Percentiles rank a stretch among this genome's conserved stretches.
Conservation (phyloP, 306 rosid genomes). For the Mucuna pruriens region DNA sequence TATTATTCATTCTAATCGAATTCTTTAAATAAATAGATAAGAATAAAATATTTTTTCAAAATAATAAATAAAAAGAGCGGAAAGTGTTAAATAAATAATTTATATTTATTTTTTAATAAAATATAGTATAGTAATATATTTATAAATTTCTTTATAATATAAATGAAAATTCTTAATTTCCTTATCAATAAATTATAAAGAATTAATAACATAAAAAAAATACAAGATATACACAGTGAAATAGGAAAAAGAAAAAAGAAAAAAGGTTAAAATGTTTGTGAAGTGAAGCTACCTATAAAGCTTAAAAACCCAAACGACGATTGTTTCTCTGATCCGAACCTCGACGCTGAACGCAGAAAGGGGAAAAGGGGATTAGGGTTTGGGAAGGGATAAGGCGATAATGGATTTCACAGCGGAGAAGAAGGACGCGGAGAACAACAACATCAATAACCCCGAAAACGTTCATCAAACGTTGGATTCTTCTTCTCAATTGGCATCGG, state of each 20-base stretch:
- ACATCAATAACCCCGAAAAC: slow-evolving; percentile 25
- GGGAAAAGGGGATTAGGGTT: slow-evolving; percentile 43
- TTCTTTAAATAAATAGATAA: too few species aligned
- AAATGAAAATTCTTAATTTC: too few species aligned
- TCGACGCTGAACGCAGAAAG: neutral
- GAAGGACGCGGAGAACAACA: slow-evolving; percentile 40
- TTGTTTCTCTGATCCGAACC: neutral
- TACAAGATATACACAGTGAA: too few species aligned
- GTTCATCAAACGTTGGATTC: slow-evolving; percentile 27
- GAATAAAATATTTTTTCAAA: too few species aligned
- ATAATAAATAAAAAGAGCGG: too few species aligned
- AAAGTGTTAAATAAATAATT: too few species aligned
- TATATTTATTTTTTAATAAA: too few species aligned
- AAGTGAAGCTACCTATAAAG: neutral
- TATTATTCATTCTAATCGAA: too few species aligned
- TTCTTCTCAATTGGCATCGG: slow-evolving; percentile 36
- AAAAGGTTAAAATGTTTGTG: neutral
- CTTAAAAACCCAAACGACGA: neutral
- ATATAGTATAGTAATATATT: too few species aligned
- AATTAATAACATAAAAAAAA: too few species aligned
- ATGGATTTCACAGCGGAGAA: slow-evolving; percentile 46
- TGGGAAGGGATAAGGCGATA: neutral
- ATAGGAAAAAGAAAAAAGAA: neutral
- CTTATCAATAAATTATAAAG: too few species aligned
- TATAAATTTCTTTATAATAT: too few species aligned